Evolutionary conservation across 495 filamentous ascomycete species (phyloP), one percentile per base, ranked within the genome.

Genomic region (Physcia stellaris): DNA sequence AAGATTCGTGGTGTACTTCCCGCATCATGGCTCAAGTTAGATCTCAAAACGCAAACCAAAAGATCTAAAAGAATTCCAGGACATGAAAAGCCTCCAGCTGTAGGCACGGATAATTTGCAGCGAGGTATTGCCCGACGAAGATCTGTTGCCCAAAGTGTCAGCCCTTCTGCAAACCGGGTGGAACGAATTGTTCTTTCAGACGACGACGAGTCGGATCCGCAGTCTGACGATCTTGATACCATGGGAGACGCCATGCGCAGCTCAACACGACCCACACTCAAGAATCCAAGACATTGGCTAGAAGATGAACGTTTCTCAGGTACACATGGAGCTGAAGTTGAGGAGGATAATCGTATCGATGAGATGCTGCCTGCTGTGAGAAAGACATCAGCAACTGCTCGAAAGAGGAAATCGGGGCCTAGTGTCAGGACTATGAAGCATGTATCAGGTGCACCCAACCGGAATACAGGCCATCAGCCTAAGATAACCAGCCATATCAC

Each of bases 1-100:
- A 74, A 60, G 41, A 88, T 88, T 31, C 77, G 75, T 38, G 87
- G 87, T 24, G 86, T 94, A 12, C 68, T 96, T 30, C 87, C 88
- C 24, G 88, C 88, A 4, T 95, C 88, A 3, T 94, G 81, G 79
- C 66, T 92, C 31, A 73, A 81, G 45, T 62, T 96, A 27, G 77
- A 94, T 49, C 53, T 59, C 41, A 46, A 66, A 49, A 48, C 66
- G 24, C 51, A 58, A 11, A 32, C 46, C 27, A 57, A 60, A 40
- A 50, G 64, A 55, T 46, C 60, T 42, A 13, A 58, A 55, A 12
- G 55, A 32, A 13, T 48, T 51, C 4, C 51, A 50, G 10, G 50
- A 15, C 24, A 21, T n/a, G 12, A 31, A 6, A 6, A 18, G 27
- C 16, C 17, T 9, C 9, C 32, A 23, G 49, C 42, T 4, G 42